Evolutionary conservation across 106 monocot species (phyloP).

Genomic region (Chionographis japonica): DNA sequence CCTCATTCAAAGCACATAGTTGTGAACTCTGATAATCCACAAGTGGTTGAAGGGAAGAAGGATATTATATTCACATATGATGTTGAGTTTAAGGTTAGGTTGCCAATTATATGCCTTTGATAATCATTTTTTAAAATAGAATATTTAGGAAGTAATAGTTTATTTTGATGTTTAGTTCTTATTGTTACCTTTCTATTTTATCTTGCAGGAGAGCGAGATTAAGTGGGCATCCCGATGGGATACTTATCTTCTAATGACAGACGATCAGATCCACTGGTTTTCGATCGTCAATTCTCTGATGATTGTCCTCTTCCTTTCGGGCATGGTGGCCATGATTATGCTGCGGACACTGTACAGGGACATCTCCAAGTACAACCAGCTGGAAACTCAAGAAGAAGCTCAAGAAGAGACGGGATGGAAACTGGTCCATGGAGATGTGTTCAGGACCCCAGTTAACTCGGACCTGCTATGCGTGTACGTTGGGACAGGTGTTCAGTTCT

Average conservation of each 20-base stretch:
- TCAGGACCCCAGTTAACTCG: slow-evolving; percentile 75
- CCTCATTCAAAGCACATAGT: slow-evolving; percentile 76
- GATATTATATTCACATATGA: slow-evolving; percentile 97
- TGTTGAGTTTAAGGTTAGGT: slow-evolving; percentile 70
- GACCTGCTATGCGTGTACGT: slow-evolving; percentile 91
- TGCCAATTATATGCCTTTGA: neutral
- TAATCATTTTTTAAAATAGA: neutral
- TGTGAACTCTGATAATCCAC: slow-evolving; percentile 71
- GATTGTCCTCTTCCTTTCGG: slow-evolving; percentile 97
- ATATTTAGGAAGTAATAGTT: neutral
- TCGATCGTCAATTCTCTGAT: slow-evolving; percentile 96
- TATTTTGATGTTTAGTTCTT: neutral
- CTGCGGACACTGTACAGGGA: slow-evolving; percentile 82
- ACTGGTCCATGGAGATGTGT: slow-evolving; percentile 94
- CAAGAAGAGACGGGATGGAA: slow-evolving; percentile 99
- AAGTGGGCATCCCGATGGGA: slow-evolving; percentile 99
- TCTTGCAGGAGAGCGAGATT: slow-evolving; percentile 67
- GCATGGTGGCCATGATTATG: slow-evolving; percentile 99
- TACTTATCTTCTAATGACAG: slow-evolving; percentile 83
- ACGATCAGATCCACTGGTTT: slow-evolving; percentile 99
- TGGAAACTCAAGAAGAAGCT: slow-evolving; percentile 95
- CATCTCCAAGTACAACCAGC: slow-evolving; percentile 95
- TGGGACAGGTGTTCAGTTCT: slow-evolving; percentile 93
- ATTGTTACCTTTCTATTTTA: neutral
- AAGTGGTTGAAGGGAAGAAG: slow-evolving; percentile 74